Conservation (phyloP, 169 alveolate species). For the Plasmodium knowlesi region DNA sequence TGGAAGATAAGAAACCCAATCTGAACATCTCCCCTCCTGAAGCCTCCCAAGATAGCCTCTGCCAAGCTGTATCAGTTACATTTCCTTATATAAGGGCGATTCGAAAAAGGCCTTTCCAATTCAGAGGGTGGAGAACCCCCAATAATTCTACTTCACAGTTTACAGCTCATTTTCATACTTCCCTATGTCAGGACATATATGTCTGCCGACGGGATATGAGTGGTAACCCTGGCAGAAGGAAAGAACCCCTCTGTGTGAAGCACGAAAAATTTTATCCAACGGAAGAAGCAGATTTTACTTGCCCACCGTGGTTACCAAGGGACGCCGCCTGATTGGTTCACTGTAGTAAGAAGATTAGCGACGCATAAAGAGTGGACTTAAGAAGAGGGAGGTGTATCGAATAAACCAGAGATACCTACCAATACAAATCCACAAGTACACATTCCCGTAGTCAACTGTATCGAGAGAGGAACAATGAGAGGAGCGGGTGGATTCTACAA, state of each 20-base stretch:
- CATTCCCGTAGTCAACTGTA: neutral
- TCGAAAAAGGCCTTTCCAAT: neutral
- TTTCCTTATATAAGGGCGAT: neutral
- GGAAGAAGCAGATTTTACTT: neutral
- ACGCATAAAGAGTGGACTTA: neutral
- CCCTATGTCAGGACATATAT: neutral
- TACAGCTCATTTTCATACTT: neutral
- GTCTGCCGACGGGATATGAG: neutral
- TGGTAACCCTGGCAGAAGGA: neutral
- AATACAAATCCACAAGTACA: neutral
- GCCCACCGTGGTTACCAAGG: neutral
- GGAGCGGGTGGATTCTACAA: constrained; percentile 57
- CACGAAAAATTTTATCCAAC: neutral
- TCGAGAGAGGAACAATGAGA: neutral
- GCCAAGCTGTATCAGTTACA: neutral
- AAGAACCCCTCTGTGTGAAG: neutral
- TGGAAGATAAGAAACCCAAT: neutral
- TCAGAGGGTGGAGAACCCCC: neutral
- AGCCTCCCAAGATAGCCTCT: neutral
- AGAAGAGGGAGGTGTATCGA: neutral
- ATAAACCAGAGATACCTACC: neutral
- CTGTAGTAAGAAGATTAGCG: neutral
- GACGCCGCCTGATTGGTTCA: neutral
- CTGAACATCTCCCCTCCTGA: neutral
- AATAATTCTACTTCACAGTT: neutral